phyloP scores from a whole-genome alignment of 1,139 yeast species.

The Yamadazyma siamensis region DNA sequence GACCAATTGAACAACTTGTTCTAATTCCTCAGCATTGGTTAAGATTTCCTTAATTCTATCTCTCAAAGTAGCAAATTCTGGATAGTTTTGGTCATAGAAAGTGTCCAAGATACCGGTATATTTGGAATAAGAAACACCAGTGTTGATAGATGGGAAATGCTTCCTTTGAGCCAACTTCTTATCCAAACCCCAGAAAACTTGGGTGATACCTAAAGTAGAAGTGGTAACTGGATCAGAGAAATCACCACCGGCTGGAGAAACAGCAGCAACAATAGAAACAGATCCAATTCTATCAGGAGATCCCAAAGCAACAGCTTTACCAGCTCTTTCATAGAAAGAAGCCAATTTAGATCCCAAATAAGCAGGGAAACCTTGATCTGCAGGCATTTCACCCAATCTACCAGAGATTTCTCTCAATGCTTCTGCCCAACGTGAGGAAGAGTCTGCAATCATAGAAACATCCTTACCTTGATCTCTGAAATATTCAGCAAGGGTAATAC shows the following conservation, averaged over 20 bases:
- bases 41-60: conserved; percentile 89
- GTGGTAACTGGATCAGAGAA: conserved; percentile 99
- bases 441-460: conserved; percentile 99
- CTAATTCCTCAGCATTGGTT: conserved; percentile 95
- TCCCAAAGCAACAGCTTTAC: conserved; percentile 93
- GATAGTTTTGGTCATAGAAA: conserved; percentile 81
- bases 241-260: conserved; percentile 99
- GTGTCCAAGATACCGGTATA: conserved; percentile 84
- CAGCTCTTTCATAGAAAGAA: conserved; percentile 99
- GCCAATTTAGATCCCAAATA: conserved; percentile 98
- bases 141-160: conserved; percentile 98
- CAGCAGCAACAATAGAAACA: conserved; percentile 98
- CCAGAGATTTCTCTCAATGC: conserved; percentile 99
- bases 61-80: conserved; percentile 89
- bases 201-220: conserved; percentile 96
- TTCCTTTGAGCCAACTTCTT: conserved; percentile 98
- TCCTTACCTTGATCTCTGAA: conserved; percentile 99
- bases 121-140: conserved; percentile 93
- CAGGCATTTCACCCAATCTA: conserved; percentile 99
- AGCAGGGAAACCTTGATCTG: conserved; percentile 99
- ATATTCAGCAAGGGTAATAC: conserved; percentile 97
- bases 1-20: conserved; percentile 97
- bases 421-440: conserved; percentile 99
- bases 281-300: conserved; percentile 96
- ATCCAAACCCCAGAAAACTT: conserved; percentile 99